These are phyloP conservation scores for Taphrina confusa DNA, from an alignment of 1,139 yeast genomes.

Conservation along the genomic window DNA sequence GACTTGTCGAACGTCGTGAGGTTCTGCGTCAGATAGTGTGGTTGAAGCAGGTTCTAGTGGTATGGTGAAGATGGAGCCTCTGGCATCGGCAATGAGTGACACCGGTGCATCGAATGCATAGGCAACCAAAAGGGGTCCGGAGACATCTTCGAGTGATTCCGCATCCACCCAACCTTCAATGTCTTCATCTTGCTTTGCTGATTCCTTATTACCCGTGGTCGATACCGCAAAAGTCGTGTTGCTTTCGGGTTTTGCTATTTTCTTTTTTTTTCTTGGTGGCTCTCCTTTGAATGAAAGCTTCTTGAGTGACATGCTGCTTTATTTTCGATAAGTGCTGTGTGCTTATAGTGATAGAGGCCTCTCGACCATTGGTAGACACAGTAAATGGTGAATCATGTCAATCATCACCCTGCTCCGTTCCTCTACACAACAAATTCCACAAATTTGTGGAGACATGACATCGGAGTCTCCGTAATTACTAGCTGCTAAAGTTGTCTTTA, in stretches of 20 bases:
- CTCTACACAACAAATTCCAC: too few species aligned
- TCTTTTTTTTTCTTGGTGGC: constrained; percentile 3
- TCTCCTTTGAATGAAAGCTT: constrained; percentile 32
- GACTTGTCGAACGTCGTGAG: constrained; percentile 38
- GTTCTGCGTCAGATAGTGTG: constrained; percentile 21
- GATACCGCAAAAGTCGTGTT: background rate
- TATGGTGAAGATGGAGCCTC: constrained; percentile 31
- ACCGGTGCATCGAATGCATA: constrained; percentile 15
- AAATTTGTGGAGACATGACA: too few species aligned
- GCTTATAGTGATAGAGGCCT: too few species aligned
- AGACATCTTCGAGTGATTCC: constrained; percentile 6
- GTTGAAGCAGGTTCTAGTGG: constrained; percentile 13
- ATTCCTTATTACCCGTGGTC: background rate
- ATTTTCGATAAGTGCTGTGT: too few species aligned
- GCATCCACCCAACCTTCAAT: constrained; percentile 31
- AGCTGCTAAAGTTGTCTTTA: too few species aligned
- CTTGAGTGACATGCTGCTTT: constrained; percentile 12
- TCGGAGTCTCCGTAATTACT: too few species aligned
- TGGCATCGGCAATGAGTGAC: constrained; percentile 33
- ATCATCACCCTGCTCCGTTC: too few species aligned
- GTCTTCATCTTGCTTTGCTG: background rate
- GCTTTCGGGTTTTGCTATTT: background rate
- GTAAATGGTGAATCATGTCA: too few species aligned
- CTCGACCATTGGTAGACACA: too few species aligned
- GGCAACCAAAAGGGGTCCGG: constrained; percentile 28